These are phyloP conservation scores for Pythium graminicola DNA, from an alignment of 352 stramenopile genomes.

Conservation along the genomic window DNA sequence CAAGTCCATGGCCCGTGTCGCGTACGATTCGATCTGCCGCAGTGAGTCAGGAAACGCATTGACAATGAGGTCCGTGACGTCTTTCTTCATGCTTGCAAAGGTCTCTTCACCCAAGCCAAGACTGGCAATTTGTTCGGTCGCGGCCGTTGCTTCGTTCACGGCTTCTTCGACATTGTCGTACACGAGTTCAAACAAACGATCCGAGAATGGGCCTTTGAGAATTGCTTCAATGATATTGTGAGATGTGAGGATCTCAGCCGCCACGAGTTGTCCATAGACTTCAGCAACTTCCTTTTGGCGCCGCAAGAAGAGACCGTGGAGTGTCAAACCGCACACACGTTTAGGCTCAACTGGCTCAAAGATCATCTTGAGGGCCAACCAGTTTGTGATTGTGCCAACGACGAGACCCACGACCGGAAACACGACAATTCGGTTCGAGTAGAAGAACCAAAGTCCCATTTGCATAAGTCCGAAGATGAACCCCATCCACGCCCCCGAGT, in stretches of 20 bases:
- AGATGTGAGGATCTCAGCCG: conserved; percentile 78
- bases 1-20: conserved; percentile 88
- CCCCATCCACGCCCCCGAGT: conserved; percentile 89
- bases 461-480: conserved; percentile 82
- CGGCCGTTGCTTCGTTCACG: conserved; percentile 65
- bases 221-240: conserved; percentile 87
- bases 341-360: conserved; percentile 87
- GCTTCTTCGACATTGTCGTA: conserved; percentile 81
- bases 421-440: conserved; percentile 72
- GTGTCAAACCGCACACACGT: conserved; percentile 67
- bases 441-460: conserved; percentile 87
- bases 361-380: conserved; percentile 91
- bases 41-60: conserved; percentile 84
- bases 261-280: conserved; percentile 84
- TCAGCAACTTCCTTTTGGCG: conserved; percentile 88
- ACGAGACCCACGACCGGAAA: conserved; percentile 90
- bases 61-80: conserved; percentile 84
- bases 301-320: conserved; percentile 93
- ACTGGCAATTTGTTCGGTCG: conserved; percentile 80
- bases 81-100: conserved; percentile 81
- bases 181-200: conserved; percentile 80
- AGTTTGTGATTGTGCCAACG: conserved; percentile 95
- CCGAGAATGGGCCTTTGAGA: conserved; percentile 77
- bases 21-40: conserved; percentile 91
- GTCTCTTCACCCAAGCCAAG: conserved; percentile 75